A percentile compares a stretch with the other conserved stretches of the same genome.
phyloP scores from a whole-genome alignment of 176 grass and related monocot genomes.

The Triticum timopheevii region DNA sequence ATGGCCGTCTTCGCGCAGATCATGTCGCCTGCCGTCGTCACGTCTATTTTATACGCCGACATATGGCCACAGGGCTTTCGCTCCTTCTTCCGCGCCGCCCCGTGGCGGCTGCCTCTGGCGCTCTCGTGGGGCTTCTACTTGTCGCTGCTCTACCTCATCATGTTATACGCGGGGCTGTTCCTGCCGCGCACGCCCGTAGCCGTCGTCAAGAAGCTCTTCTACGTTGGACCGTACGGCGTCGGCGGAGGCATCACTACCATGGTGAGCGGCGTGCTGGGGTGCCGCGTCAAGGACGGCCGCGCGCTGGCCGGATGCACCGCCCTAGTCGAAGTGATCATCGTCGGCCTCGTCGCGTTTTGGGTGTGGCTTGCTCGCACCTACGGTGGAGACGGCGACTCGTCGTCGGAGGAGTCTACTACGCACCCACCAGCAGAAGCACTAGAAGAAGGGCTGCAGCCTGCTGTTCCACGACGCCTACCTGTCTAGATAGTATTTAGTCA shows the following conservation, averaged over 20 bases:
- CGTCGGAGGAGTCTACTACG: neutral
- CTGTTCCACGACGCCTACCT: neutral
- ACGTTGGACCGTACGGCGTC: neutral
- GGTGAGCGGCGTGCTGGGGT: neutral
- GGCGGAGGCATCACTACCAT: neutral
- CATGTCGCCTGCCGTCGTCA: neutral
- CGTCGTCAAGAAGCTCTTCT: neutral
- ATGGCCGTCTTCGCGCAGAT: neutral
- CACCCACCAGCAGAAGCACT: neutral
- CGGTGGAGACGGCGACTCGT: no score
- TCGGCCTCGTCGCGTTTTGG: neutral
- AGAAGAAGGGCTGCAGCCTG: neutral
- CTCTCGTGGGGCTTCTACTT: neutral
- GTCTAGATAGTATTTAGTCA: neutral
- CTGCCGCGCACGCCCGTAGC: neutral
- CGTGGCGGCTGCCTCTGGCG: neutral
- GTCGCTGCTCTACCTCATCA: neutral
- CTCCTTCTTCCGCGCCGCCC: neutral
- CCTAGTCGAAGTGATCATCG: neutral
- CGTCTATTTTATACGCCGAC: neutral
- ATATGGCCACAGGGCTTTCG: neutral
- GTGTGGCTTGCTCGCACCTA: constrained; percentile 3
- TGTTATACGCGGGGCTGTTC: neutral
- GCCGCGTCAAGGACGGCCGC: neutral
- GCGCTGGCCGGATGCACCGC: neutral